A percentile compares a stretch with the other conserved stretches of the same genome.
Conservation (phyloP, 257 asterid species). For the Solanum ossicruentum region DNA sequence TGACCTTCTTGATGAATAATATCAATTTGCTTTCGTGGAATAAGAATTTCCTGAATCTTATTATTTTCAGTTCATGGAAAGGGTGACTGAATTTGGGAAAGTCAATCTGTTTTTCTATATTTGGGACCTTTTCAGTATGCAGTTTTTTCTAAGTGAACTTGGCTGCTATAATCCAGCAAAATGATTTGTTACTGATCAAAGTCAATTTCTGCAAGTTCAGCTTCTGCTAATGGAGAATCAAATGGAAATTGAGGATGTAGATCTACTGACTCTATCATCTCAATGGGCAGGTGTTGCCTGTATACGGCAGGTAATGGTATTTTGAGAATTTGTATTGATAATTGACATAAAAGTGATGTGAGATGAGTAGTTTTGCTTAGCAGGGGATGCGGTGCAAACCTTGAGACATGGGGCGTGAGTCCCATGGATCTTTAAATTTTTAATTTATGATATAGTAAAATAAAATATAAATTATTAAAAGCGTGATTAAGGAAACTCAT, state of each 20-base stretch:
- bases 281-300: conserved; percentile 71
- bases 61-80: not conserved
- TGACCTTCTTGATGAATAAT: not conserved
- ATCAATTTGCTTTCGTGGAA: not conserved
- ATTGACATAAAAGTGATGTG: not conserved
- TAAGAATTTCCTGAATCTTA: not conserved
- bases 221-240: conserved; percentile 46
- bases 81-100: not conserved
- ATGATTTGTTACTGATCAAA: not conserved
- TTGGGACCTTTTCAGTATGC: not conserved
- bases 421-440: no score
- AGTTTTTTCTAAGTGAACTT: not conserved
- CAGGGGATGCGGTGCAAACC: no score
- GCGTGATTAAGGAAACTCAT: no score
- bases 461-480: no score
- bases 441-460: no score
- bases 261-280: conserved; percentile 73
- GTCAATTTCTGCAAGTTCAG: conserved; percentile 21
- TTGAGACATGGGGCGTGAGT: no score
- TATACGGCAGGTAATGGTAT: conserved; percentile 47
- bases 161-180: not conserved
- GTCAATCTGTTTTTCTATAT: not conserved
- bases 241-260: conserved; percentile 45
- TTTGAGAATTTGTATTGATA: not conserved
- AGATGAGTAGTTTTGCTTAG: no score